Conservation (phyloP, 2,329 filamentous ascomycete genomes). For the Xylaria sp. region DNA sequence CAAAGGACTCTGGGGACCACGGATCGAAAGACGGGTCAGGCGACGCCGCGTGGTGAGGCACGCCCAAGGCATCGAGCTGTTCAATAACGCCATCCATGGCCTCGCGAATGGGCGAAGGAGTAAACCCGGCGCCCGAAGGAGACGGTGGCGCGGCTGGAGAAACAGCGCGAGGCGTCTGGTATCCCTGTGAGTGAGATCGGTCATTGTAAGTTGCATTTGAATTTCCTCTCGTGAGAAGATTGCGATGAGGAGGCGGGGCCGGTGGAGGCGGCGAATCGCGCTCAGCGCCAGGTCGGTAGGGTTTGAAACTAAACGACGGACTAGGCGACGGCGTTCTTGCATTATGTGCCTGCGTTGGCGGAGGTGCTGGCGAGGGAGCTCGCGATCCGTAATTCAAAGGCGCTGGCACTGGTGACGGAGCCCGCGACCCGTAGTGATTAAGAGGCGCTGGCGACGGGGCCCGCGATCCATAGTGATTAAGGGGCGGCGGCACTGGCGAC, state of each 20-base stretch:
- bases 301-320: constrained; percentile 37
- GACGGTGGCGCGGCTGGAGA: constrained; percentile 65
- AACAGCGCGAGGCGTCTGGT: constrained; percentile 51
- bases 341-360: constrained; percentile 25
- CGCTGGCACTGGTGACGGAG: constrained; percentile 10
- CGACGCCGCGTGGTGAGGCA: constrained; percentile 51
- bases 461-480: constrained; percentile 23
- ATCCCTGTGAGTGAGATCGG: constrained; percentile 33
- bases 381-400: constrained; percentile 24
- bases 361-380: constrained; percentile 38
- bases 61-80: constrained; percentile 79
- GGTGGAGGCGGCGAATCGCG: constrained; percentile 67
- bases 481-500: constrained; percentile 31
- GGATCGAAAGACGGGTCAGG: constrained; percentile 59
- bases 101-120: constrained; percentile 84
- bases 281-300: constrained; percentile 32
- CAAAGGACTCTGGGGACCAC: constrained; percentile 90
- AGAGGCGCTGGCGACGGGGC: constrained; percentile 38
- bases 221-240: constrained; percentile 36
- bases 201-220: constrained; percentile 38
- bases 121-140: constrained; percentile 61
- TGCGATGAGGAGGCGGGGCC: constrained; percentile 77
- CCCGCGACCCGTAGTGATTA: constrained; percentile 23
- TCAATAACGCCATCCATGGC: constrained; percentile 99
- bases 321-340: constrained; percentile 36